These are phyloP conservation scores for Fusarium sp. DNA, from an alignment of 2,329 filamentous ascomycete species.

Conservation along the genomic window DNA sequence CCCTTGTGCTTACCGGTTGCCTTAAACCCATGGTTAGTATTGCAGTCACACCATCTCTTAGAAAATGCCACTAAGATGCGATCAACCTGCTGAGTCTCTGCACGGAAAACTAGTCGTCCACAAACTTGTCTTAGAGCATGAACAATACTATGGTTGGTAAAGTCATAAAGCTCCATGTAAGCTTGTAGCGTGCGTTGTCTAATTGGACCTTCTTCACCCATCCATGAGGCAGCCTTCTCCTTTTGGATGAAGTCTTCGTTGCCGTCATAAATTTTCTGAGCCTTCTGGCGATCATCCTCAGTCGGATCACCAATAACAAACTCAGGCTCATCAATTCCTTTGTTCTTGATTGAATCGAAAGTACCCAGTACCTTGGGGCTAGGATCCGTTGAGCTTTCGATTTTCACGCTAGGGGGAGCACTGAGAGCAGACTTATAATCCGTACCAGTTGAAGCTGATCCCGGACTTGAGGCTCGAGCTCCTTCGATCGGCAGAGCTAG, in stretches of 20 bases:
- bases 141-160: slow-evolving; percentile 83
- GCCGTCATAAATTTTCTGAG: slow-evolving; percentile 85
- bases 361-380: slow-evolving; percentile 54
- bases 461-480: slow-evolving; percentile 52
- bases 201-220: slow-evolving; percentile 79
- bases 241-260: slow-evolving; percentile 84
- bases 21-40: slow-evolving; percentile 93
- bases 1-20: slow-evolving; percentile 72
- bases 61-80: slow-evolving; percentile 92
- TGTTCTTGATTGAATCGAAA: slow-evolving; percentile 53
- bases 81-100: slow-evolving; percentile 97
- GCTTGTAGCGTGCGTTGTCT: slow-evolving; percentile 73
- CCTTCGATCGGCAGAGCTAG: slow-evolving; percentile 61
- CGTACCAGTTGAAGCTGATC: slow-evolving; percentile 55
- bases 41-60: slow-evolving; percentile 92
- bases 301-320: slow-evolving; percentile 70
- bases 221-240: slow-evolving; percentile 85
- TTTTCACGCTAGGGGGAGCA: slow-evolving; percentile 59
- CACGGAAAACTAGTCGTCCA: slow-evolving; percentile 82
- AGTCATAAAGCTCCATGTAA: slow-evolving; percentile 95
- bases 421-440: slow-evolving; percentile 60
- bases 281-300: slow-evolving; percentile 80
- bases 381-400: slow-evolving; percentile 58
- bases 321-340: slow-evolving; percentile 69
- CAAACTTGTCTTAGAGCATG: slow-evolving; percentile 84